phyloP scores from a whole-genome alignment of 768 basidiomycete genomes.

The Coprinopsis sp. region DNA sequence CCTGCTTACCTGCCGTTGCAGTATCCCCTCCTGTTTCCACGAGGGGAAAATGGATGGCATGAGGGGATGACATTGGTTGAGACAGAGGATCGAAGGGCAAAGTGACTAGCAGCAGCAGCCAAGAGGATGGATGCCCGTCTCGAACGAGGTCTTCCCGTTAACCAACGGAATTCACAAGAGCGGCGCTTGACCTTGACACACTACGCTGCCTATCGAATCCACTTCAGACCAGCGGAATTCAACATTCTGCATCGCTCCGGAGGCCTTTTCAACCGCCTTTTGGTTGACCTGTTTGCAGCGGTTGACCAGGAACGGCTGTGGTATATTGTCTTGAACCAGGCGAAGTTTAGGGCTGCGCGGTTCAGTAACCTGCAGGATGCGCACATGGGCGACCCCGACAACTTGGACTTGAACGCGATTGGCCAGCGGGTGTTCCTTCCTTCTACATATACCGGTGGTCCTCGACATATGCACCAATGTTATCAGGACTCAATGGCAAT shows the following conservation, averaged over 20 bases:
- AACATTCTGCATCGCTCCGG: slow-evolving; percentile 28
- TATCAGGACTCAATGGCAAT: slow-evolving; percentile 44
- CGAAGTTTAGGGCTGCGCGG: slow-evolving; percentile 24
- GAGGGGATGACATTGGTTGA: slow-evolving; percentile 36
- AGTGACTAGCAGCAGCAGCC: slow-evolving; percentile 12
- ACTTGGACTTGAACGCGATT: slow-evolving; percentile 19
- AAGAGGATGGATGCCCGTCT: neutral
- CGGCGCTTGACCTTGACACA: slow-evolving; percentile 23
- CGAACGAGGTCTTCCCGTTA: slow-evolving; percentile 6
- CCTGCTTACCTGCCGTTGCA: slow-evolving; percentile 34
- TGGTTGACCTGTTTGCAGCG: slow-evolving; percentile 42
- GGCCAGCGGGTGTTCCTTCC: slow-evolving; percentile 32
- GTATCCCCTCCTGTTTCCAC: slow-evolving; percentile 42
- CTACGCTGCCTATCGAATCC: slow-evolving; percentile 30
- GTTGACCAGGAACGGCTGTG: slow-evolving; percentile 35
- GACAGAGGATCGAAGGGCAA: slow-evolving; percentile 17
- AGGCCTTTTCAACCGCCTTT: slow-evolving; percentile 39
- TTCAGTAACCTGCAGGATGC: slow-evolving; percentile 23
- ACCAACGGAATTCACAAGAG: neutral
- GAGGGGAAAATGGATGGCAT: slow-evolving; percentile 38
- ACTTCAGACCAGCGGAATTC: slow-evolving; percentile 25
- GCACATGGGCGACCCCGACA: slow-evolving; percentile 16
- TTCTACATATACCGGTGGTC: slow-evolving; percentile 24
- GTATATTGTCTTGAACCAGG: slow-evolving; percentile 30
- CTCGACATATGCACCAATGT: slow-evolving; percentile 34